phyloP scores from a whole-genome alignment of 1,284 basidiomycete genomes.

The Sanghuangporus weigelae region DNA sequence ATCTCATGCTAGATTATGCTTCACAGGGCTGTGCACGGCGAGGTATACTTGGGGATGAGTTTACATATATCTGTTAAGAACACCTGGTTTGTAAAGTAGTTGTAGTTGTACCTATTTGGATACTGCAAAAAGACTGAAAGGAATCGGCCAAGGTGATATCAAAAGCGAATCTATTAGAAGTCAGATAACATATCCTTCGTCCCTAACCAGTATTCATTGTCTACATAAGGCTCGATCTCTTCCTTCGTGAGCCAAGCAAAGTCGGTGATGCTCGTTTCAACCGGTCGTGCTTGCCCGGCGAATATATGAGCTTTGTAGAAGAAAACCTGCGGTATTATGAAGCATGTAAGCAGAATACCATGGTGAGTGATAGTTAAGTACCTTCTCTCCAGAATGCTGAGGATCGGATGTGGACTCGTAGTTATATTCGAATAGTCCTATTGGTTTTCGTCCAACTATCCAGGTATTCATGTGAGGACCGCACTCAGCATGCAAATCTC shows the following conservation, averaged over 20 bases:
- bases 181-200: conserved; percentile 80
- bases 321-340: conserved; percentile 38
- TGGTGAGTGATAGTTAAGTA: not conserved
- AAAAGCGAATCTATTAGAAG: conserved; percentile 34
- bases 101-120: too few species aligned
- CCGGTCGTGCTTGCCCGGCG: conserved; percentile 64
- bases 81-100: too few species aligned
- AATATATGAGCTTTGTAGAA: conserved; percentile 84
- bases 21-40: too few species aligned
- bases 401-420: conserved; percentile 21
- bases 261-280: conserved; percentile 51
- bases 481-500: conserved; percentile 60
- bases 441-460: conserved; percentile 71
- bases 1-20: too few species aligned
- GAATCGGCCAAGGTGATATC: not conserved
- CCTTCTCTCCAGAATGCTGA: conserved; percentile 14
- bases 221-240: conserved; percentile 68
- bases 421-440: conserved; percentile 59
- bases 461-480: conserved; percentile 77
- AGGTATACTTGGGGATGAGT: too few species aligned
- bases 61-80: too few species aligned
- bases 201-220: conserved; percentile 66
- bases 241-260: conserved; percentile 91
- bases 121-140: too few species aligned
- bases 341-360: not conserved